These are phyloP conservation scores for Rhizophora apiculata DNA, from an alignment of 345 rosid genomes.

Conservation along the genomic window DNA sequence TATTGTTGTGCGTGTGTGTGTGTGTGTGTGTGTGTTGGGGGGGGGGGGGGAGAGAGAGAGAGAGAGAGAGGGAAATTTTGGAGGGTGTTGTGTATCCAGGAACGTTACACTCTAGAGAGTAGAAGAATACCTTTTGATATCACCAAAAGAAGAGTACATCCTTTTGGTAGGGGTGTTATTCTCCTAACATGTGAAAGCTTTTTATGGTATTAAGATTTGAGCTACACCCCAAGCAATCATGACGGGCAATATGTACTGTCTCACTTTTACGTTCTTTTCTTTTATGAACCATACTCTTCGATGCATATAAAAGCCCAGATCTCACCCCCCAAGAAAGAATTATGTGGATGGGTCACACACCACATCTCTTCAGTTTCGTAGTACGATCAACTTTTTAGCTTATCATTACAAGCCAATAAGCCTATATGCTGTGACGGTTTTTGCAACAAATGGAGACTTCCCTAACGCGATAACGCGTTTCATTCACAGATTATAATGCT, in stretches of 20 bases:
- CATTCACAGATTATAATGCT: not conserved
- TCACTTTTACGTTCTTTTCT: conserved; percentile 12
- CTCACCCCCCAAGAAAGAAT: not conserved
- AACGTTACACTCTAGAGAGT: not conserved
- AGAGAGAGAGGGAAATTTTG: no score
- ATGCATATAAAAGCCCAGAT: not conserved
- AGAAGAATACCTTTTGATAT: conserved; percentile 17
- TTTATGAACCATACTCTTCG: not conserved
- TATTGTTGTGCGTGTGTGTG: no score
- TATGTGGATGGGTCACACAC: not conserved
- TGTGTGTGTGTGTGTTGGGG: no score
- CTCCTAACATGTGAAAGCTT: conserved; percentile 31
- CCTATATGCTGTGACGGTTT: conserved; percentile 10
- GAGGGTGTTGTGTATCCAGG: no score
- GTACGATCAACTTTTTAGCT: conserved; percentile 19
- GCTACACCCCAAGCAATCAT: conserved; percentile 21
- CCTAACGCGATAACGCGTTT: not conserved
- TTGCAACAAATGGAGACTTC: conserved; percentile 18
- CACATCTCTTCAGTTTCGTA: conserved; percentile 7
- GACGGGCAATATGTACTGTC: conserved; percentile 1
- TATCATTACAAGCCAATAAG: conserved; percentile 16
- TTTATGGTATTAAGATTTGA: conserved; percentile 8
- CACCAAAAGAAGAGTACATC: conserved; percentile 30
- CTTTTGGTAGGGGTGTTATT: conserved; percentile 15
- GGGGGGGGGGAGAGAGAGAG: no score